These are phyloP conservation scores for Phytophthora litchii DNA, from an alignment of 352 stramenopile species.

Conservation along the genomic window DNA sequence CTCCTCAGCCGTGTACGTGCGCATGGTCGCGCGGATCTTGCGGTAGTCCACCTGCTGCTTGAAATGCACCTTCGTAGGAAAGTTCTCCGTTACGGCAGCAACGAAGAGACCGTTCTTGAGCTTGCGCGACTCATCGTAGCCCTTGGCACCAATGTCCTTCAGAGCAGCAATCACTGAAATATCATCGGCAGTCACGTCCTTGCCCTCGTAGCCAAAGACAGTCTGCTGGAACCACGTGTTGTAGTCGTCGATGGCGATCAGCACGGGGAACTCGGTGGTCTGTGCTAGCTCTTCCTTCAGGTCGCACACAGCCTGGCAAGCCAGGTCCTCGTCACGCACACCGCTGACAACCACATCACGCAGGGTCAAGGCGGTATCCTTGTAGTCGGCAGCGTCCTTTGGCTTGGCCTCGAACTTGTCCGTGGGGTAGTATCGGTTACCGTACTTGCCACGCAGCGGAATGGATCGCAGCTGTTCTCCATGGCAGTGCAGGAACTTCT, in stretches of 20 bases:
- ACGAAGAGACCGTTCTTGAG: conserved; percentile 85
- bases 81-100: conserved; percentile 86
- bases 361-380: conserved; percentile 68
- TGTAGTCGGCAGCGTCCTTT: conserved; percentile 61
- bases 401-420: conserved; percentile 71
- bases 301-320: conserved; percentile 81
- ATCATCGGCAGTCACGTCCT: conserved; percentile 71
- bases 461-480: conserved; percentile 70
- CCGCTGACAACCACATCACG: conserved; percentile 80
- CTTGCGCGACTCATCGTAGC: conserved; percentile 62
- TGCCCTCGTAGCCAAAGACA: conserved; percentile 86
- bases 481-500: conserved; percentile 84
- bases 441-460: conserved; percentile 70
- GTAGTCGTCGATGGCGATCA: conserved; percentile 91
- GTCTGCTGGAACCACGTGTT: conserved; percentile 89
- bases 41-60: conserved; percentile 87
- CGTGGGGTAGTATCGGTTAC: conserved; percentile 81
- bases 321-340: conserved; percentile 82
- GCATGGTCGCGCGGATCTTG: conserved; percentile 74
- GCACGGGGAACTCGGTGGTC: conserved; percentile 83
- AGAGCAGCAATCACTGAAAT: conserved; percentile 85
- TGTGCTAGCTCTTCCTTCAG: conserved; percentile 77
- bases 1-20: conserved; percentile 79
- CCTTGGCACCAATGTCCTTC: conserved; percentile 68
- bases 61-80: conserved; percentile 74